Percentiles rank a stretch among this genome's conserved stretches.
phyloP scores from a whole-genome alignment of 305 asterid genomes.

The Striga hermonthica region DNA sequence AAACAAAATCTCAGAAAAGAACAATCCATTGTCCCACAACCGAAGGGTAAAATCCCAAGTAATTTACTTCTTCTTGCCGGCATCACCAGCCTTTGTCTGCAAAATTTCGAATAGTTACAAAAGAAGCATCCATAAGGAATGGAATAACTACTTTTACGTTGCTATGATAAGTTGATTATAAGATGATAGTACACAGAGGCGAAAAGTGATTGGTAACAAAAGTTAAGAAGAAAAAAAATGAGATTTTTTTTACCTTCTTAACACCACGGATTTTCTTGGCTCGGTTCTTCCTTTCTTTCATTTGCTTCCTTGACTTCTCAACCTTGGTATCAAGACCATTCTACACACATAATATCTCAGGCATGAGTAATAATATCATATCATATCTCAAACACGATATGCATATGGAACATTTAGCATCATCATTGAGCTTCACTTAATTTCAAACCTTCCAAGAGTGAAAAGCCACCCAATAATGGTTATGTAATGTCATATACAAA shows the following conservation, averaged over 20 bases:
- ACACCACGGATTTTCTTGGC: constrained; percentile 79
- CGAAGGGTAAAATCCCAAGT: constrained; percentile 25
- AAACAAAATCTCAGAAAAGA: constrained; percentile 12
- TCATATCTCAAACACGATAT: too few relatives aligned
- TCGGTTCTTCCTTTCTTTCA: constrained; percentile 81
- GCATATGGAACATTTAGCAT: background rate
- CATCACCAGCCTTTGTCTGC: constrained; percentile 69
- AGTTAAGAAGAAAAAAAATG: background rate
- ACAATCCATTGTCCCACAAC: constrained; percentile 8
- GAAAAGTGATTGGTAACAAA: background rate
- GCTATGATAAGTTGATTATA: background rate
- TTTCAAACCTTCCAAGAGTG: too few relatives aligned
- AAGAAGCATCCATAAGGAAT: background rate
- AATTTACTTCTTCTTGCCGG: constrained; percentile 71
- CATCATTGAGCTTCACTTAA: background rate
- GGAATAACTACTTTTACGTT: background rate
- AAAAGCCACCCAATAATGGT: background rate
- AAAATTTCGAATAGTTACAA: background rate
- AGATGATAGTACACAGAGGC: background rate
- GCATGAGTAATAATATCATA: background rate
- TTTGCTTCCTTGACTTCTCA: constrained; percentile 76
- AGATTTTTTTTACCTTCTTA: constrained; percentile 49
- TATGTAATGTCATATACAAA: background rate
- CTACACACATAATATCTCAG: constrained; percentile 35
- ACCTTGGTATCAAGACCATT: constrained; percentile 79